Evolutionary conservation across 768 basidiomycete species (phyloP).

Genomic region (Hericium rajendrae): DNA sequence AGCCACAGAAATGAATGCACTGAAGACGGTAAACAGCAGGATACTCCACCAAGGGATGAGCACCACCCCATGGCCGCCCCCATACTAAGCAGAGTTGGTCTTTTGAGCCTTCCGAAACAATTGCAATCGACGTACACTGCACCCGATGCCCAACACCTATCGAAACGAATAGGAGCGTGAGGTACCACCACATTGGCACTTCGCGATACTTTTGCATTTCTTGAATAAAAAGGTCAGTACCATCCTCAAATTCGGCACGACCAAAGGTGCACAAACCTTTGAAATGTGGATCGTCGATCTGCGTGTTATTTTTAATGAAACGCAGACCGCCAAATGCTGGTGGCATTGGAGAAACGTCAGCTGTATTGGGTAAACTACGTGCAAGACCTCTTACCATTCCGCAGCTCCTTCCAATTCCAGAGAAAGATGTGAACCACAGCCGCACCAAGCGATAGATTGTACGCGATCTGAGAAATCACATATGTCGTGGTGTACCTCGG

Average conservation of each 20-base stretch:
- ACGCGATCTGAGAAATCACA: conserved; percentile 37
- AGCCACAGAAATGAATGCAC: conserved; percentile 29
- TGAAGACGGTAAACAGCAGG: conserved; percentile 34
- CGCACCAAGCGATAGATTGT: conserved; percentile 41
- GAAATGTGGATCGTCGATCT: conserved; percentile 43
- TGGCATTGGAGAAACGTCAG: neutral
- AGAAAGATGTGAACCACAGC: conserved; percentile 39
- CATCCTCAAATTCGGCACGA: neutral
- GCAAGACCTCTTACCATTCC: conserved; percentile 22
- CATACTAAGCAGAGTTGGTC: conserved; percentile 13
- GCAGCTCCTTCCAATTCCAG: conserved; percentile 45
- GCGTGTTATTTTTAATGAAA: conserved; percentile 29
- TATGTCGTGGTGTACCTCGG: conserved; percentile 36
- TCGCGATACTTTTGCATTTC: conserved; percentile 44
- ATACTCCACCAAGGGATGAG: conserved; percentile 48
- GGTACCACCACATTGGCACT: conserved; percentile 47
- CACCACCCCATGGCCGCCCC: conserved; percentile 23
- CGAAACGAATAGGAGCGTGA: conserved; percentile 32
- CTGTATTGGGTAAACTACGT: neutral
- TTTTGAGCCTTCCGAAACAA: neutral
- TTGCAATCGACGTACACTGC: conserved; percentile 19
- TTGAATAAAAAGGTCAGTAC: conserved; percentile 6
- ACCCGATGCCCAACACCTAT: conserved; percentile 41
- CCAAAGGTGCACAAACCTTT: conserved; percentile 22
- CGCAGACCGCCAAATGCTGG: conserved; percentile 33